Base-by-base conservation (phyloP, 345 rosid genomes). In the Mallotus nudiflorus region DNA sequence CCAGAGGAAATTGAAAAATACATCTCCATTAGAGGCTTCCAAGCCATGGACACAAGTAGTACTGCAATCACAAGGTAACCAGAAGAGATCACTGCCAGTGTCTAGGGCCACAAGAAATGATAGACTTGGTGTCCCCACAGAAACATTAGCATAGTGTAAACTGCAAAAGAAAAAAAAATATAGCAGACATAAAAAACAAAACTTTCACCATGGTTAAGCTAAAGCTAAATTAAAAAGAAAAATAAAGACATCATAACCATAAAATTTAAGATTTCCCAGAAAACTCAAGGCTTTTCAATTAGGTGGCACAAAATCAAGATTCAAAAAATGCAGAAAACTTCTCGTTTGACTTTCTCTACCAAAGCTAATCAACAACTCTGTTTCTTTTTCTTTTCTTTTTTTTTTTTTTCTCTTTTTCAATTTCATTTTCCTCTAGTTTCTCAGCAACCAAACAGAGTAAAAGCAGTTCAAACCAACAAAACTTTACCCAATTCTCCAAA, bases 61-160 rank as follows among this genome's bases (percentile, higher is more conserved):
- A 22, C 39, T 31, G 72, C 98, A 95, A 67, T 95, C 91, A 49
- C 99, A 95, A 13, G 99, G 98, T 69, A 95, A 73, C 99, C 99
- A 95, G 72, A 95, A 92, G 76, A 90, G 82, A 77, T 90, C 91
- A 73, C 98, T 95, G 49, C 99, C 99, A 5, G 97, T 95, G 77
- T 95, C 99, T 46, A 92, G 68, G 33, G 99, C 99, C 61, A 92
- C 99, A 65, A 95, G 63, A 81, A 75, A 95, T 55, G 87, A 85
- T 54, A 80, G 65, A 72, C 84, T 67, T 9, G 97, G 99, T 45
- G 84, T 88, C 75, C 99, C 99, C 27, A 95, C 76, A 0, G 92
- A 74, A 37, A 95, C 90, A 72, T 92, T 87, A 8, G 93, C 97
- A 66, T 90, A 95, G 84, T 95, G 86, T 72, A 95, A 88, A 71